Evolutionary conservation across 2,329 filamentous ascomycete genomes (phyloP).

Genomic region (Colletotrichum lupini): DNA sequence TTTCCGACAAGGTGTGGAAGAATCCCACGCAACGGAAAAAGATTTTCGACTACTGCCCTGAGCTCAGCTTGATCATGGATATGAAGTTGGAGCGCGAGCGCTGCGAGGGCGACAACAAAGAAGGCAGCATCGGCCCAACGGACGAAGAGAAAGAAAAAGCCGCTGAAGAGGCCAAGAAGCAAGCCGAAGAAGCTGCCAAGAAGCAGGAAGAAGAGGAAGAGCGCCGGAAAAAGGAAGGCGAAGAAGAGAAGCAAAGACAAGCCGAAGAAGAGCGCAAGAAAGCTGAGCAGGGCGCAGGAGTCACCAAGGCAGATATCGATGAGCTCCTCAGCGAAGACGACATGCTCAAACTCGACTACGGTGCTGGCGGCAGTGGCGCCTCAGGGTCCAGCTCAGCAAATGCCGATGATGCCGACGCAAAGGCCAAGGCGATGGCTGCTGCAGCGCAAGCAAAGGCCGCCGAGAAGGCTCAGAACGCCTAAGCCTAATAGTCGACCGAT

Average conservation of each 20-base stretch:
- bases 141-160: constrained; percentile 24
- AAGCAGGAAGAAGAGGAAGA: constrained; percentile 23
- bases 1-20: constrained; percentile 60
- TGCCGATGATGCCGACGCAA: constrained; percentile 20
- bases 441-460: constrained; percentile 13
- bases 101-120: constrained; percentile 50
- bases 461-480: neutral
- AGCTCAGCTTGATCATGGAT: constrained; percentile 64
- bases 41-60: constrained; percentile 67
- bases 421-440: constrained; percentile 20
- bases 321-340: constrained; percentile 12
- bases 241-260: constrained; percentile 22
- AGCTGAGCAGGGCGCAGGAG: neutral
- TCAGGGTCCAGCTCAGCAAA: neutral
- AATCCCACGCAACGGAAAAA: constrained; percentile 53
- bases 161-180: constrained; percentile 25
- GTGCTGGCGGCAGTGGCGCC: neutral
- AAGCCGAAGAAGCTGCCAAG: constrained; percentile 25
- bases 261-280: neutral
- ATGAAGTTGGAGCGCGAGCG: constrained; percentile 66
- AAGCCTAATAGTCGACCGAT: neutral
- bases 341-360: constrained; percentile 9
- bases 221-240: constrained; percentile 18
- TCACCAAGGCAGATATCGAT: constrained; percentile 3
- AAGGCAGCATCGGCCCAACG: constrained; percentile 39